These are phyloP conservation scores for Rhododendron kiyosumense DNA, from an alignment of 148 eudicot genomes.

Conservation along the genomic window DNA sequence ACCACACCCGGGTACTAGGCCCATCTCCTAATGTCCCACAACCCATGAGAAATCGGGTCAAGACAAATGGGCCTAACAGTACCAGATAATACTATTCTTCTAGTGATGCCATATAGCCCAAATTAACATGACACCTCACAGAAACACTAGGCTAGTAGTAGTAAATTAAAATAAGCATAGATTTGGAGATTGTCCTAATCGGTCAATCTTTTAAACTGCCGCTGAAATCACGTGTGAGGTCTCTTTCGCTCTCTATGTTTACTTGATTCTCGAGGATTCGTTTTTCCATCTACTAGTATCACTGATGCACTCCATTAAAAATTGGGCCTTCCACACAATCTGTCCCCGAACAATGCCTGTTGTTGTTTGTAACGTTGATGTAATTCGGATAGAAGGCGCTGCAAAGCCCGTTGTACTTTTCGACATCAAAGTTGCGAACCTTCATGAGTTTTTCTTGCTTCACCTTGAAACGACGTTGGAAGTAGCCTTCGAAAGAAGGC, in stretches of 20 bases:
- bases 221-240: neutral
- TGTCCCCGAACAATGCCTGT: neutral
- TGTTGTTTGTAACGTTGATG: neutral
- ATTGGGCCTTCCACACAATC: neutral
- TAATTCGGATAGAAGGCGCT: conserved; percentile 32
- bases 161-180: neutral
- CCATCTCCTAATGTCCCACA: neutral
- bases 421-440: conserved; percentile 32
- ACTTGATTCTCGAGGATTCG: neutral
- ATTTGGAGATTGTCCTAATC: neutral
- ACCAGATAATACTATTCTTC: neutral
- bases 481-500: conserved; percentile 59
- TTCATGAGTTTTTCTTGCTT: conserved; percentile 62
- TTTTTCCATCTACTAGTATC: neutral
- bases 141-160: neutral
- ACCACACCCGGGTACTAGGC: too few species aligned
- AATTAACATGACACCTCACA: neutral
- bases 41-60: neutral
- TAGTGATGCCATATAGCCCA: neutral
- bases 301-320: neutral
- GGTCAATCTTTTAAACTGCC: neutral
- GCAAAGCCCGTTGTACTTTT: conserved; percentile 40
- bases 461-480: conserved; percentile 36
- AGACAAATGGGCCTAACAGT: neutral
- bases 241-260: neutral